phyloP scores from a whole-genome alignment of 164 flowering plant genomes.

The Liriodendron chinense region DNA sequence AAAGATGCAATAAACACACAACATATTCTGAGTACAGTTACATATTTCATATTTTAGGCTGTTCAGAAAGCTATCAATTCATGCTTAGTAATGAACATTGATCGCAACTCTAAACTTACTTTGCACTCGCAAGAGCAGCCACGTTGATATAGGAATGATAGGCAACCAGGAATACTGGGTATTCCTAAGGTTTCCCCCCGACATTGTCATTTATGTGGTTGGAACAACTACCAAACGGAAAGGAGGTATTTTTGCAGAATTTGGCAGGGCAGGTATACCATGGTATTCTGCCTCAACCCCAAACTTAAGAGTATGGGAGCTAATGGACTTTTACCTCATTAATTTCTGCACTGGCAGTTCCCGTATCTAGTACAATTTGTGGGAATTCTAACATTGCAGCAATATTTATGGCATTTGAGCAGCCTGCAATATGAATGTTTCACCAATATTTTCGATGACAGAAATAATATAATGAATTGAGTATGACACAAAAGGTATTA shows the following conservation, averaged over 20 bases:
- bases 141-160: background rate
- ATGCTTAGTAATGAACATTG: background rate
- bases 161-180: background rate
- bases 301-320: background rate
- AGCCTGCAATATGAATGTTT: conserved; percentile 46
- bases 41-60: too few species aligned
- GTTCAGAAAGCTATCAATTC: background rate
- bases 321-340: conserved; percentile 54
- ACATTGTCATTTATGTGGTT: background rate
- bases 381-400: conserved; percentile 86
- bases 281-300: too few species aligned
- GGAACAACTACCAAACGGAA: too few species aligned
- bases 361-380: conserved; percentile 42
- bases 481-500: background rate
- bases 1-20: background rate
- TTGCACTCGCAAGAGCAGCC: background rate
- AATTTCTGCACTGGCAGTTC: conserved; percentile 82
- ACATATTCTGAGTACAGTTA: background rate
- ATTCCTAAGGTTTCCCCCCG: background rate
- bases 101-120: background rate
- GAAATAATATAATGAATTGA: background rate
- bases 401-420: conserved; percentile 90
- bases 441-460: conserved; percentile 3
- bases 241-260: background rate
- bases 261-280: background rate